Evolutionary conservation across 2,329 filamentous ascomycete species (phyloP).

Genomic region (Zymoseptoria passerinii): DNA sequence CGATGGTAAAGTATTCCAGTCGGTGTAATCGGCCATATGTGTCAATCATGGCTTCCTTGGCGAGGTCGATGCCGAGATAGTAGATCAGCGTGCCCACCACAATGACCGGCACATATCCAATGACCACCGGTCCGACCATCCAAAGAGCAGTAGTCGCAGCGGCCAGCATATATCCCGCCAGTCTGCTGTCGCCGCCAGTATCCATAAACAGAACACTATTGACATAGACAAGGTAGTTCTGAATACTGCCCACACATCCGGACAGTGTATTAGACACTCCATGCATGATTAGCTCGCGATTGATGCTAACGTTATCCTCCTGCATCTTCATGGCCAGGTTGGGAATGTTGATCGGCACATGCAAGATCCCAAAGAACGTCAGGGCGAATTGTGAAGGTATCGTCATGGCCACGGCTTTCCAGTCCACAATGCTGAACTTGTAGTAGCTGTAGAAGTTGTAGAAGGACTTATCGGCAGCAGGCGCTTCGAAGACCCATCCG

Average conservation of each 20-base stretch:
- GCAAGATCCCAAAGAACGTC: slow-evolving; percentile 93
- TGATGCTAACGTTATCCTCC: slow-evolving; percentile 85
- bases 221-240: slow-evolving; percentile 94
- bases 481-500: slow-evolving; percentile 89
- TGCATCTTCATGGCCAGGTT: slow-evolving; percentile 83
- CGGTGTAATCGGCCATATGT: slow-evolving; percentile 81
- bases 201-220: slow-evolving; percentile 96
- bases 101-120: slow-evolving; percentile 93
- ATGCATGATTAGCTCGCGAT: slow-evolving; percentile 85
- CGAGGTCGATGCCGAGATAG: slow-evolving; percentile 82
- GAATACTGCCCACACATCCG: slow-evolving; percentile 76
- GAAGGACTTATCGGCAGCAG: slow-evolving; percentile 79
- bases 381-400: slow-evolving; percentile 92
- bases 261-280: slow-evolving; percentile 89
- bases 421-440: slow-evolving; percentile 56
- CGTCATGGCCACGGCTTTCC: slow-evolving; percentile 72
- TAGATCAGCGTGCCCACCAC: slow-evolving; percentile 95
- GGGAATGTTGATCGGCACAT: slow-evolving; percentile 96
- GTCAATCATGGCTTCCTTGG: slow-evolving; percentile 79
- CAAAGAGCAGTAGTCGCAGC: slow-evolving; percentile 71
- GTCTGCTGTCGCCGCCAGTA: slow-evolving; percentile 76
- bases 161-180: slow-evolving; percentile 81
- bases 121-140: slow-evolving; percentile 75
- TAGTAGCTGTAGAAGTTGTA: slow-evolving; percentile 98
- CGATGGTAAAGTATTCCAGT: slow-evolving; percentile 80